Percentiles rank a stretch among this genome's conserved stretches.
These are phyloP conservation scores for Rhodomyrtus tomentosa DNA, from an alignment of 345 rosid species.

Conservation along the genomic window DNA sequence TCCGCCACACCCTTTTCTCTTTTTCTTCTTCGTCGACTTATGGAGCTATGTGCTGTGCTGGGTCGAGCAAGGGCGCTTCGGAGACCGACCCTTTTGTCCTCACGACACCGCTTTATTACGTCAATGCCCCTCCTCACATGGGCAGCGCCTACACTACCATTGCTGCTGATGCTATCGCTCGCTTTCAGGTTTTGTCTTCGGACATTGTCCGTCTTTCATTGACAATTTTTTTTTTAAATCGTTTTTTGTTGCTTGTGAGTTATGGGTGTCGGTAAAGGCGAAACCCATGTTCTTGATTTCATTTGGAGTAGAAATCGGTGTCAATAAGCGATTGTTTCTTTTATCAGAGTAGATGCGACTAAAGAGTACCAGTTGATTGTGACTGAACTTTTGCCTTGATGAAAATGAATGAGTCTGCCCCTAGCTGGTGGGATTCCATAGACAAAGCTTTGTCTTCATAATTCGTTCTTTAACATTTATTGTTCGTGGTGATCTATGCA, in stretches of 20 bases:
- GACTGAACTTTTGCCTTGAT: neutral
- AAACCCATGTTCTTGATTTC: neutral
- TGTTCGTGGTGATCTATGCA: neutral
- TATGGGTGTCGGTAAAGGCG: neutral
- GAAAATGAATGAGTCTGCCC: neutral
- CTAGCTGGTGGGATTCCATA: neutral
- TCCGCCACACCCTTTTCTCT: constrained; percentile 20
- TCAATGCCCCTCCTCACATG: constrained; percentile 99
- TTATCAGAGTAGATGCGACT: neutral
- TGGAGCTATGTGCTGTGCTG: constrained; percentile 33
- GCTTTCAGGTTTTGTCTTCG: constrained; percentile 56
- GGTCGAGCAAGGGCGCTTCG: constrained; percentile 20
- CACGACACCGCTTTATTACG: constrained; percentile 94
- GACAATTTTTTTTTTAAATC: neutral
- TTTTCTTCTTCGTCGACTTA: constrained; percentile 12
- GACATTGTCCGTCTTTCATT: neutral
- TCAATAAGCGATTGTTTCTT: neutral
- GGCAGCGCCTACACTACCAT: constrained; percentile 98
- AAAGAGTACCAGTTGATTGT: neutral
- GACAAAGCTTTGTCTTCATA: neutral
- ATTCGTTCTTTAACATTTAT: neutral
- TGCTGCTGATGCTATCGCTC: constrained; percentile 89
- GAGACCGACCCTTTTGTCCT: constrained; percentile 49
- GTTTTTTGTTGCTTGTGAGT: neutral
- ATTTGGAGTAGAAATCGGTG: neutral